Conservation (phyloP, 768 basidiomycete species). For the Solioccasus polychromus region DNA sequence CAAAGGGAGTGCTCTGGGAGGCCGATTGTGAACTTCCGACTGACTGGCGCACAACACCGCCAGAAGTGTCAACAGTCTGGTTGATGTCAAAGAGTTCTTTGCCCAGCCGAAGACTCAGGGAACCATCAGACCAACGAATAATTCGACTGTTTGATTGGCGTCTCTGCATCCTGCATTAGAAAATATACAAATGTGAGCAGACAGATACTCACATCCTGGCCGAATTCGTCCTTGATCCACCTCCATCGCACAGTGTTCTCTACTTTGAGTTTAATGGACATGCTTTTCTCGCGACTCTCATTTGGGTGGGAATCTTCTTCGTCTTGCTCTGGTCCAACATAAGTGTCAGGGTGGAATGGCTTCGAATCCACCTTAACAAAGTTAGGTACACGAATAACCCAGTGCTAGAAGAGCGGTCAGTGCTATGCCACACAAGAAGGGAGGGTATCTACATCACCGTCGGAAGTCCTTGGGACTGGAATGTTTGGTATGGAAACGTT, state of each 20-base stretch:
- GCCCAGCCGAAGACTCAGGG: slow-evolving; percentile 85
- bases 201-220: slow-evolving; percentile 63
- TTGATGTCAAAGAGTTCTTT: slow-evolving; percentile 93
- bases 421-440: neutral
- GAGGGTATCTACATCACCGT: slow-evolving; percentile 63
- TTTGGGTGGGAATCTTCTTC: slow-evolving; percentile 55
- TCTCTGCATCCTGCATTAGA: slow-evolving; percentile 41
- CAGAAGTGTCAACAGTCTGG: slow-evolving; percentile 75
- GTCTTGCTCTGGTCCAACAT: slow-evolving; percentile 79
- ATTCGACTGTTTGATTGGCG: slow-evolving; percentile 89
- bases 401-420: slow-evolving; percentile 45
- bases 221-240: slow-evolving; percentile 78
- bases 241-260: slow-evolving; percentile 96
- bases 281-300: slow-evolving; percentile 73
- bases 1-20: slow-evolving; percentile 40
- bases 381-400: slow-evolving; percentile 93
- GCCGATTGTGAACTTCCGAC: slow-evolving; percentile 44
- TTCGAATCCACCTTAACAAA: slow-evolving; percentile 87
- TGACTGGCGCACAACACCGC: slow-evolving; percentile 56
- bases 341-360: slow-evolving; percentile 86
- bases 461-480: slow-evolving; percentile 74
- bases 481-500: slow-evolving; percentile 84
- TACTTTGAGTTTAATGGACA: slow-evolving; percentile 83
- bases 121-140: slow-evolving; percentile 95
- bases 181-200: neutral